Evolutionary conservation across 495 filamentous ascomycete species (phyloP).

Genomic region (Pyrenula aspistea): DNA sequence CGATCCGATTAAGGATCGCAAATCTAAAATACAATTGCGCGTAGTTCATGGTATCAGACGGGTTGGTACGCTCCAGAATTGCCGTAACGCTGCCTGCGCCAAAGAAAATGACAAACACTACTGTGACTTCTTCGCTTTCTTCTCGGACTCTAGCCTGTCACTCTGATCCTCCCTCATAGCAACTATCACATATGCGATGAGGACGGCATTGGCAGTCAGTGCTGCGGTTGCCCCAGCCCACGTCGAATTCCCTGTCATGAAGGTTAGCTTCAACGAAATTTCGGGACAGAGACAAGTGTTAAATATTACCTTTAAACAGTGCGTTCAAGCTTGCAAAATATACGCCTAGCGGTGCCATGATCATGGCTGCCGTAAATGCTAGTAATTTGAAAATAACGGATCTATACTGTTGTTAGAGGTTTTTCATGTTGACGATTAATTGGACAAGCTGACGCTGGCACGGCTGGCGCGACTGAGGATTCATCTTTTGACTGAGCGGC

Average conservation of each 20-base stretch:
- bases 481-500: not conserved
- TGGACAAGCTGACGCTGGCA: conserved; percentile 67
- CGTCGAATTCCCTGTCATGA: conserved; percentile 64
- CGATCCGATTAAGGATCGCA: no score
- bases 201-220: conserved; percentile 78
- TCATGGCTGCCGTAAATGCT: conserved; percentile 84
- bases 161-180: conserved; percentile 80
- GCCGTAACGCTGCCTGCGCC: no score
- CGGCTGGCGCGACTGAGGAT: conserved; percentile 48
- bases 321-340: conserved; percentile 73
- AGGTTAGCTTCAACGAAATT: conserved; percentile 1
- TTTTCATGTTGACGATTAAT: conserved; percentile 1
- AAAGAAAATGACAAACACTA: no score
- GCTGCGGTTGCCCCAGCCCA: conserved; percentile 77
- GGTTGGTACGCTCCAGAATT: no score
- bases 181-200: conserved; percentile 83
- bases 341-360: conserved; percentile 66
- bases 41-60: no score
- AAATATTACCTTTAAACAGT: conserved; percentile 58
- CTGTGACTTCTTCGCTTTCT: conserved; percentile 49
- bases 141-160: conserved; percentile 47
- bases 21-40: no score
- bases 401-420: conserved; percentile 30
- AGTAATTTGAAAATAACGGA: conserved; percentile 82
- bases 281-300: not conserved